Evolutionary conservation across 2,329 filamentous ascomycete species (phyloP).

Genomic region (Cryphonectria japonica): DNA sequence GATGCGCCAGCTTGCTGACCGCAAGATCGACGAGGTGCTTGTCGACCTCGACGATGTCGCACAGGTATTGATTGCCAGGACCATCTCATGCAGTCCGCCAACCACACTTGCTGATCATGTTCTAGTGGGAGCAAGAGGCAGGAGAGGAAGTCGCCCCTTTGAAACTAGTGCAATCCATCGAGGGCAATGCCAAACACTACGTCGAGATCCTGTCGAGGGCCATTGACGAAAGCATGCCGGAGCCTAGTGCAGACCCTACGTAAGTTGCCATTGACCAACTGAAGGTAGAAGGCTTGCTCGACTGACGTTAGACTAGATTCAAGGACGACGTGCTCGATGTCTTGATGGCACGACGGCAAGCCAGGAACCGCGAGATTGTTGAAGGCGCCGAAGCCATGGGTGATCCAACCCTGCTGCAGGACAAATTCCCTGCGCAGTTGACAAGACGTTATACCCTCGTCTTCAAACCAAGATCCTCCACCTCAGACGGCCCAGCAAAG

Average conservation of each 20-base stretch:
- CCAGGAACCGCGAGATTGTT: constrained; percentile 78
- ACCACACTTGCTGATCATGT: constrained; percentile 15
- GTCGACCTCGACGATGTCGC: constrained; percentile 90
- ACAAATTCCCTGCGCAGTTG: constrained; percentile 88
- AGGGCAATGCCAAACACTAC: constrained; percentile 92
- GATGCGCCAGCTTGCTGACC: constrained; percentile 84
- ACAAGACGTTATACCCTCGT: constrained; percentile 93
- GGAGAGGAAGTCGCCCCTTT: constrained; percentile 59
- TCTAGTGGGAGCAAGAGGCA: constrained; percentile 73
- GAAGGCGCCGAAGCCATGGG: constrained; percentile 67
- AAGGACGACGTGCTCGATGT: constrained; percentile 98
- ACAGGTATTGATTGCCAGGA: constrained; percentile 58
- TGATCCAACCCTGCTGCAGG: constrained; percentile 67
- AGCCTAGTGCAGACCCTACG: constrained; percentile 76
- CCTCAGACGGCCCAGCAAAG: constrained; percentile 64
- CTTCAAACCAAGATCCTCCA: constrained; percentile 87
- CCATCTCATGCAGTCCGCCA: too few species aligned
- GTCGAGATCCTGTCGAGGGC: constrained; percentile 89
- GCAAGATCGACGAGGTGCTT: constrained; percentile 74
- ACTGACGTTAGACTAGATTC: constrained; percentile 63
- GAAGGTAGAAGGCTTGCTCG: constrained; percentile 31
- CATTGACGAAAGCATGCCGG: constrained; percentile 84
- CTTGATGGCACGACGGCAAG: constrained; percentile 88
- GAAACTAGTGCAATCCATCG: constrained; percentile 80
- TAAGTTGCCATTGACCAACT: constrained; percentile 45